Conservation (phyloP, 148 eudicot genomes). For the Spergularia bocconei region DNA sequence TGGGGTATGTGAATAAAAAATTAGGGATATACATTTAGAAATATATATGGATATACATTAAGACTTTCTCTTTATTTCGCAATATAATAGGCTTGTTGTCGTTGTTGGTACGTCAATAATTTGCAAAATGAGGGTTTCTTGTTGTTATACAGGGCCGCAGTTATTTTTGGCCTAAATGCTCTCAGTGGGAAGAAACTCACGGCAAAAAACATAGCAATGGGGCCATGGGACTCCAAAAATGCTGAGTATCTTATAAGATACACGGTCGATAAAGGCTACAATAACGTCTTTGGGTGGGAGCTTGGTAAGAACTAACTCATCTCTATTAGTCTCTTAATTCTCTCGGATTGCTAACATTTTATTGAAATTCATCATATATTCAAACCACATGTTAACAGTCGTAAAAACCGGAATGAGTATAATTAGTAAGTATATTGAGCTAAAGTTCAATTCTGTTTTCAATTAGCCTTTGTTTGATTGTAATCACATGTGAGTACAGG, state of each 20-base stretch:
- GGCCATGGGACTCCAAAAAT: slow-evolving; percentile 74
- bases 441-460: neutral
- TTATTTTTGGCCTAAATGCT: slow-evolving; percentile 73
- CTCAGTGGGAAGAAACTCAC: slow-evolving; percentile 42
- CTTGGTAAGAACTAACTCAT: slow-evolving; percentile 46
- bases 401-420: too few species aligned
- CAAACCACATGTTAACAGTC: too few species aligned
- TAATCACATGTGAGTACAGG: slow-evolving; percentile 35
- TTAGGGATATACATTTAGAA: too few species aligned
- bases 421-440: too few species aligned
- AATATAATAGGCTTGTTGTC: neutral
- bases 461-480: neutral
- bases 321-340: too few species aligned
- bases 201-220: slow-evolving; percentile 32
- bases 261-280: slow-evolving; percentile 47
- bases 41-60: too few species aligned
- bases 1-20: too few species aligned
- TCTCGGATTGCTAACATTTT: too few species aligned
- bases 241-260: slow-evolving; percentile 59
- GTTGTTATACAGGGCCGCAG: slow-evolving; percentile 39
- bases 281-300: slow-evolving; percentile 61
- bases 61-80: too few species aligned
- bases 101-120: too few species aligned
- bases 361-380: too few species aligned
- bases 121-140: neutral